A percentile compares a stretch with the other conserved stretches of the same genome.
phyloP scores from a whole-genome alignment of 306 rosid species.

The Fagus crenata region DNA sequence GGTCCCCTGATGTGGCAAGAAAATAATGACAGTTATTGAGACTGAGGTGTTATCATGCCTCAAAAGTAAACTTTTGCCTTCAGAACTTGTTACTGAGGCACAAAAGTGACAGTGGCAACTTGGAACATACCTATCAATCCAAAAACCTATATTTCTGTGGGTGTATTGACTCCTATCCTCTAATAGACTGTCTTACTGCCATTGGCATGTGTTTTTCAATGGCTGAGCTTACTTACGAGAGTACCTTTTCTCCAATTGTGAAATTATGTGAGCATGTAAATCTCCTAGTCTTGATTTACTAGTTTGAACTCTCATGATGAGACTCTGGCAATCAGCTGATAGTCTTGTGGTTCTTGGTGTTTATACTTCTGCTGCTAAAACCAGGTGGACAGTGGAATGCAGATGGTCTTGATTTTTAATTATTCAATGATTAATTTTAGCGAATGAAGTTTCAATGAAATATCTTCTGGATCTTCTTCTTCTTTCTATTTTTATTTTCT shows the following conservation, averaged over 20 bases:
- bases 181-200: no score
- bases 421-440: not conserved
- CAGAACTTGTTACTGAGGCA: not conserved
- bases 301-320: no score
- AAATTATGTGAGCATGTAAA: no score
- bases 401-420: not conserved
- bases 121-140: not conserved
- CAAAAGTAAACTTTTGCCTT: not conserved
- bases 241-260: no score
- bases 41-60: not conserved
- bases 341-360: no score
- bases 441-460: no score
- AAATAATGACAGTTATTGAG: not conserved
- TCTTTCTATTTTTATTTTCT: not conserved
- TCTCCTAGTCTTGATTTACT: no score
- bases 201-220: no score
- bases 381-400: not conserved
- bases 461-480: not conserved
- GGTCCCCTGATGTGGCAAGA: no score
- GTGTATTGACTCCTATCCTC: not conserved
- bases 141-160: not conserved
- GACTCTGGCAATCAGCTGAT: no score
- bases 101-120: not conserved
- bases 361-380: no score
- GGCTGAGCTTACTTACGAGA: no score